Conservation (phyloP, 2,329 filamentous ascomycete genomes). For the Cordyceps cicadae region DNA sequence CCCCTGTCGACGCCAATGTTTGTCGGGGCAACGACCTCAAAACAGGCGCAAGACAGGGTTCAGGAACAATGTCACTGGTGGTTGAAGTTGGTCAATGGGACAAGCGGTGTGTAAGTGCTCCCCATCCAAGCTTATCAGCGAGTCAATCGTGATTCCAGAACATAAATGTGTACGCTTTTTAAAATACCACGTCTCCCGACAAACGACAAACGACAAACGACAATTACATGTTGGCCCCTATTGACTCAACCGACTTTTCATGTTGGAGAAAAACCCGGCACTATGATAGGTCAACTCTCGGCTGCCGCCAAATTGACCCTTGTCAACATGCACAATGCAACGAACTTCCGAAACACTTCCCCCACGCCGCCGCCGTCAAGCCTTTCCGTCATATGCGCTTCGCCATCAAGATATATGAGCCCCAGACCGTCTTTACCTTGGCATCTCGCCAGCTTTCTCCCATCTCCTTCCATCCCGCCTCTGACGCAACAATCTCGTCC, state of each 20-base stretch:
- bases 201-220: too few relatives aligned
- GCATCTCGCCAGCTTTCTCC: constrained; percentile 44
- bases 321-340: background rate
- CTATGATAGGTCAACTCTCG: background rate
- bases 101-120: background rate
- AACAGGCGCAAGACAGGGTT: constrained; percentile 2
- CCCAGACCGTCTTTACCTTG: constrained; percentile 53
- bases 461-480: constrained; percentile 41
- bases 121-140: background rate
- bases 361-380: background rate
- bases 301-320: background rate
- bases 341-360: constrained; percentile 1
- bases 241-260: background rate
- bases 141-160: background rate
- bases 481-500: constrained; percentile 46
- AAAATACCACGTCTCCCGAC: too few relatives aligned
- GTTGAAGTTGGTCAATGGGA: background rate
- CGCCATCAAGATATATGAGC: constrained; percentile 50
- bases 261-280: background rate
- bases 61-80: background rate
- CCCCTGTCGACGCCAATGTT: constrained; percentile 18
- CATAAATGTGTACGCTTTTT: background rate
- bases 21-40: constrained; percentile 26
- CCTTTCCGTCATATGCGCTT: constrained; percentile 25
- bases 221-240: too few relatives aligned